These are phyloP conservation scores for Mycena capillaripes DNA, from an alignment of 768 basidiomycete species.

Conservation along the genomic window DNA sequence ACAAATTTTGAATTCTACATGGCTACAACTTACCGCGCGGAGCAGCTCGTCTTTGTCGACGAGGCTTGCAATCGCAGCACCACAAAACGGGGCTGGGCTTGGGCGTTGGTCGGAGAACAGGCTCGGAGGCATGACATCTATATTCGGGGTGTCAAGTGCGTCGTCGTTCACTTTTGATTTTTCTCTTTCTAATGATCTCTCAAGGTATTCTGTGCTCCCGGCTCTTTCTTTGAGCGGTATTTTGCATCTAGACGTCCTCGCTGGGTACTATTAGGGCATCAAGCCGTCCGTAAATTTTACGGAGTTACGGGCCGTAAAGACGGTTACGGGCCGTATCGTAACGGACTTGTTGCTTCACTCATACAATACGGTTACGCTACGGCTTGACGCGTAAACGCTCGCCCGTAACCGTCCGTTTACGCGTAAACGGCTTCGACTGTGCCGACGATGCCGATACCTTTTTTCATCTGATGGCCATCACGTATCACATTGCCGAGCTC, in stretches of 20 bases:
- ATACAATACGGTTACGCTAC: too few relatives aligned
- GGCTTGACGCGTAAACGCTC: too few relatives aligned
- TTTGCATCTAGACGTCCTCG: neutral
- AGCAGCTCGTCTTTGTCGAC: conserved; percentile 1
- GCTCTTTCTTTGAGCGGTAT: neutral
- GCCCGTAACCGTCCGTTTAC: too few relatives aligned
- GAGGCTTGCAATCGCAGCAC: conserved; percentile 1
- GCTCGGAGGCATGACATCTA: conserved; percentile 26
- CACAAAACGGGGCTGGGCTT: neutral
- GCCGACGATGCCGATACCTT: too few relatives aligned
- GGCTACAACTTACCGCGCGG: neutral
- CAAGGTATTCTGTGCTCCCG: neutral
- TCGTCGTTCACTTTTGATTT: neutral
- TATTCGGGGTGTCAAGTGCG: neutral
- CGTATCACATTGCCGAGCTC: too few relatives aligned
- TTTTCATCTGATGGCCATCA: too few relatives aligned
- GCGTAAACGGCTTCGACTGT: too few relatives aligned
- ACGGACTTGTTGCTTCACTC: too few relatives aligned
- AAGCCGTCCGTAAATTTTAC: too few relatives aligned
- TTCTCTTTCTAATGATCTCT: neutral
- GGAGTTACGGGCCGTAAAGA: too few relatives aligned
- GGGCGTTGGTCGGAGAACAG: neutral
- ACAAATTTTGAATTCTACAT: neutral
- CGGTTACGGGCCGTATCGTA: too few relatives aligned
- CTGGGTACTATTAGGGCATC: conserved; percentile 18